Evolutionary conservation across 2,329 filamentous ascomycete genomes (phyloP).

Genomic region (Pseudogymnoascus pannorum): DNA sequence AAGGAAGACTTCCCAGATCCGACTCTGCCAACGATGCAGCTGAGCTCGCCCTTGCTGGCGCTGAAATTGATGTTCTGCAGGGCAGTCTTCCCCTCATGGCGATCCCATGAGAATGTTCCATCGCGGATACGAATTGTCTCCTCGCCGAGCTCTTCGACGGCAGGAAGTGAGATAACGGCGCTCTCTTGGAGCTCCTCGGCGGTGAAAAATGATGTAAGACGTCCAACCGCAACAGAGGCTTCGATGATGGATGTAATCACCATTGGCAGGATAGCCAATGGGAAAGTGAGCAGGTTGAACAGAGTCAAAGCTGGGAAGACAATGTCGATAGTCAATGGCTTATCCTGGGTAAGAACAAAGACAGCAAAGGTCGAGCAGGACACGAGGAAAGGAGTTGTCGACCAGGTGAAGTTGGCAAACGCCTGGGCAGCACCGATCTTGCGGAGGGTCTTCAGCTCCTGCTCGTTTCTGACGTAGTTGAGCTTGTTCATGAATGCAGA

Average conservation of each 20-base stretch:
- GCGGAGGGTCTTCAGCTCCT: conserved; percentile 87
- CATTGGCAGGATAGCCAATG: conserved; percentile 89
- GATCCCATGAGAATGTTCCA: conserved; percentile 91
- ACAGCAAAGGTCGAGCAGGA: conserved; percentile 95
- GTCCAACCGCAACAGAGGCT: conserved; percentile 82
- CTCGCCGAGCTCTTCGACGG: conserved; percentile 71
- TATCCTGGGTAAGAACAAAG: conserved; percentile 77
- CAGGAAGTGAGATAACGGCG: conserved; percentile 63
- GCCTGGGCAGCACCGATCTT: conserved; percentile 94
- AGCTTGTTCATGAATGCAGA: conserved; percentile 96
- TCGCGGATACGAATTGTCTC: conserved; percentile 78
- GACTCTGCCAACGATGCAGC: conserved; percentile 90
- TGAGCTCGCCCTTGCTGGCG: conserved; percentile 86
- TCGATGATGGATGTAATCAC: conserved; percentile 96
- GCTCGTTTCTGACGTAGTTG: conserved; percentile 90
- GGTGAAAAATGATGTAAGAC: conserved; percentile 75
- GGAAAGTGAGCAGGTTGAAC: conserved; percentile 95
- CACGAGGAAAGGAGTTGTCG: conserved; percentile 91
- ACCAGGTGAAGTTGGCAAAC: conserved; percentile 96
- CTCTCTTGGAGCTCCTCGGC: conserved; percentile 87
- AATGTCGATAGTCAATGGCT: conserved; percentile 83
- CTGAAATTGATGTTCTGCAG: conserved; percentile 81
- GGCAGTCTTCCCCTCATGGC: conserved; percentile 62
- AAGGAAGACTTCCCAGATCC: conserved; percentile 92
- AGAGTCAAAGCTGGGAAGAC: conserved; percentile 89